These are phyloP conservation scores for Pseudocercospora fijiensis DNA, from an alignment of 2,329 filamentous ascomycete genomes.

Conservation along the genomic window DNA sequence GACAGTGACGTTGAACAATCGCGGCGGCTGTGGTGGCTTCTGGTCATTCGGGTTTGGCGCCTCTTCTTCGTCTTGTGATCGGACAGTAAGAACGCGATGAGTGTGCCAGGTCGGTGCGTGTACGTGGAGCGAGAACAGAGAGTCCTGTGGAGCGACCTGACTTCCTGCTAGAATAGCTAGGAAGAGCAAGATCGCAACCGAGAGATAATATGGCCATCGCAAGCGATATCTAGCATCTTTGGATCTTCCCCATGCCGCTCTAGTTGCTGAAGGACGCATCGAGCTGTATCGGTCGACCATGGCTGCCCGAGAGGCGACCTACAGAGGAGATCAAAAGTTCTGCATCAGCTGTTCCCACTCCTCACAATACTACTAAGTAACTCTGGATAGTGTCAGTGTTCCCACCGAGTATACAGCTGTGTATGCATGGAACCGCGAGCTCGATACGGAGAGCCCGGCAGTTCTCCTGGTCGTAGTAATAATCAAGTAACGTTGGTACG, in stretches of 20 bases:
- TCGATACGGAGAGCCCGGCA: not conserved
- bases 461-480: not conserved
- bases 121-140: not conserved
- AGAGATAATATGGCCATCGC: not conserved
- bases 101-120: not conserved
- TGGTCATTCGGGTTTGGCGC: conserved; percentile 61
- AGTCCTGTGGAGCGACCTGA: not conserved
- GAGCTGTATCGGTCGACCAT: not conserved
- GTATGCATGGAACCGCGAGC: not conserved
- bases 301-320: not conserved
- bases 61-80: not conserved
- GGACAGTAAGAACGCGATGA: not conserved
- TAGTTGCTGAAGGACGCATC: not conserved
- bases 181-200: not conserved
- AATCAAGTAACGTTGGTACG: not conserved
- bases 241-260: not conserved
- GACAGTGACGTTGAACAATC: conserved; percentile 70
- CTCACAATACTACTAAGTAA: not conserved
- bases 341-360: not conserved
- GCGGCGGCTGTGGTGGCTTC: conserved; percentile 71
- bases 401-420: not conserved
- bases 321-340: not conserved
- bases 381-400: not conserved
- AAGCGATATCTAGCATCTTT: not conserved
- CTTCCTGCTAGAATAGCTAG: not conserved